These are phyloP conservation scores for Penstemon eatonii DNA, from an alignment of 257 asterid species.

Conservation along the genomic window DNA sequence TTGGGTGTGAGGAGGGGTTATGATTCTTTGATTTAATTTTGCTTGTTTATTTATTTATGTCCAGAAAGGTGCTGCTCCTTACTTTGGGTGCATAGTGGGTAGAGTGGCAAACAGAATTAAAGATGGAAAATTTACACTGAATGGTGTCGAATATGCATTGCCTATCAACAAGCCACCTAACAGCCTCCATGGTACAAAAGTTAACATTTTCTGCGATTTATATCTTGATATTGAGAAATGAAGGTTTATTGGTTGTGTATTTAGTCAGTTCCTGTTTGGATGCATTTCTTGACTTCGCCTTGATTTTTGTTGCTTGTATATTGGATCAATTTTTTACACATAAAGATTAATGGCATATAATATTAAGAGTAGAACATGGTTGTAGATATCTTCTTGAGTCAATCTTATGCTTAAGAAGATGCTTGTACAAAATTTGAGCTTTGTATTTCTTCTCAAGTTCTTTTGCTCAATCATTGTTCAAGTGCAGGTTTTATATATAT, in stretches of 20 bases:
- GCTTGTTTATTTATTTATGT: slow-evolving; percentile 8
- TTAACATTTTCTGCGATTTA: not conserved
- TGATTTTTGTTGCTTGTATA: no score
- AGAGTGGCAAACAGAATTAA: slow-evolving; percentile 96
- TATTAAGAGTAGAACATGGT: not conserved
- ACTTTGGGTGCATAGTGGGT: slow-evolving; percentile 96
- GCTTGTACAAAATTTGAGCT: not conserved
- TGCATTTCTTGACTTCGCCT: no score
- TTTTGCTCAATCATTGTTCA: no score
- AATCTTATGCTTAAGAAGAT: not conserved
- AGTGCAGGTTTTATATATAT: no score
- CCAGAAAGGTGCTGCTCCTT: slow-evolving; percentile 91
- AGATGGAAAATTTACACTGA: slow-evolving; percentile 75
- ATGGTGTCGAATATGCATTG: slow-evolving; percentile 69
- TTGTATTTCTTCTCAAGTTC: no score
- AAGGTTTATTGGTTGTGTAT: not conserved
- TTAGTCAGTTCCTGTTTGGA: no score
- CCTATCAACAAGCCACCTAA: slow-evolving; percentile 91
- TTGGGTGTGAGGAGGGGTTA: no score
- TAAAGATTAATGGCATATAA: not conserved
- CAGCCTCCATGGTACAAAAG: slow-evolving; percentile 79
- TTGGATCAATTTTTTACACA: not conserved
- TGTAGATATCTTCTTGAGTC: not conserved
- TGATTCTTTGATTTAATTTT: not conserved
- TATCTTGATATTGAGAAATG: not conserved